Percentiles rank a stretch among this genome's conserved stretches.
Conservation (phyloP, 305 asterid genomes). For the Fraxinus nigra region DNA sequence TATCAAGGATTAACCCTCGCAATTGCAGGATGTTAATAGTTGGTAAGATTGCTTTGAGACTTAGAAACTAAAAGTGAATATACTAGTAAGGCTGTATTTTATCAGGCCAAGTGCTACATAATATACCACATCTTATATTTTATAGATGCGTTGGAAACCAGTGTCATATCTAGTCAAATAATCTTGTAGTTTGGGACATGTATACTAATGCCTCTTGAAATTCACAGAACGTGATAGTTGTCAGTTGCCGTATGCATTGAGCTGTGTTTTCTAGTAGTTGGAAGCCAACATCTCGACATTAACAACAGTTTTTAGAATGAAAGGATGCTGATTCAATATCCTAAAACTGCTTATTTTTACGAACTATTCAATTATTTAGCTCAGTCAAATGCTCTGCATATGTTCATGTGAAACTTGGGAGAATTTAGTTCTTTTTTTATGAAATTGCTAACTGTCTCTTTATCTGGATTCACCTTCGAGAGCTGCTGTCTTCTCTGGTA, state of each 20-base stretch:
- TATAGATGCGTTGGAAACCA: constrained; percentile 43
- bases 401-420: constrained; percentile 13
- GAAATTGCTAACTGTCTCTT: not conserved
- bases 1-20: constrained; percentile 92
- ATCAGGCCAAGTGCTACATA: constrained; percentile 21
- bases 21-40: constrained; percentile 91
- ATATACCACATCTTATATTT: constrained; percentile 62
- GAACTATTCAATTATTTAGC: not conserved
- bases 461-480: constrained; percentile 1
- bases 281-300: not conserved
- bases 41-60: constrained; percentile 99
- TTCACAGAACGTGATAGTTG: constrained; percentile 26
- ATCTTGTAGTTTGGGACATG: constrained; percentile 38
- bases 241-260: constrained; percentile 21
- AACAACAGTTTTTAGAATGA: not conserved
- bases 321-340: constrained; percentile 8
- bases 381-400: not conserved
- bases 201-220: constrained; percentile 23
- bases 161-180: constrained; percentile 48
- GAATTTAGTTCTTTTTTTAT: not conserved
- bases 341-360: not conserved
- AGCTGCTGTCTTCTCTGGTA: constrained; percentile 12
- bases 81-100: constrained; percentile 51
- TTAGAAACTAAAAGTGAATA: constrained; percentile 70
- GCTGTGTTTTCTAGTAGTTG: constrained; percentile 21